phyloP scores from a whole-genome alignment of 202 grass and related monocot species.

The Eragrostis tef region DNA sequence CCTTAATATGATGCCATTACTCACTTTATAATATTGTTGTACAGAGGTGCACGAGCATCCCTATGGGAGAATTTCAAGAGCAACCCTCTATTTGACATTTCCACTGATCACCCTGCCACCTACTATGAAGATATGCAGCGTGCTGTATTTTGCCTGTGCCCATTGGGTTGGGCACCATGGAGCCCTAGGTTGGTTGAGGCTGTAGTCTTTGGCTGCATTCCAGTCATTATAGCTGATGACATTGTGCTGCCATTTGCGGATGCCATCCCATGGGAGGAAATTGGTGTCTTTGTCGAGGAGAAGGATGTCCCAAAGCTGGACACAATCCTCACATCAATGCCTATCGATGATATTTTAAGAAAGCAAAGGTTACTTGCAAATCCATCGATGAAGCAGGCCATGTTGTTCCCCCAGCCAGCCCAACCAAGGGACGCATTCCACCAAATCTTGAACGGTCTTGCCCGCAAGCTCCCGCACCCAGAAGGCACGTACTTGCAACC shows the following conservation, averaged over 20 bases:
- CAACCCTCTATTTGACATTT: conserved; percentile 95
- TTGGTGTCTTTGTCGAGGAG: conserved; percentile 86
- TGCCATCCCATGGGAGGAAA: conserved; percentile 99
- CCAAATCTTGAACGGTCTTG: conserved; percentile 94
- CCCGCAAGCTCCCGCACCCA: conserved; percentile 83
- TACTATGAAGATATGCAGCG: conserved; percentile 99
- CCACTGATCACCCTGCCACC: conserved; percentile 85
- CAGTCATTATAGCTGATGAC: conserved; percentile 93
- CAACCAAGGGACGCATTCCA: conserved; percentile 92
- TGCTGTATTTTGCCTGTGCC: conserved; percentile 90
- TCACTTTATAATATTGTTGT: conserved; percentile 35
- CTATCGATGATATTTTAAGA: conserved; percentile 84
- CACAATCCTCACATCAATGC: conserved; percentile 90
- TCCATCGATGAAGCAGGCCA: conserved; percentile 99
- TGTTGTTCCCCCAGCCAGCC: conserved; percentile 90
- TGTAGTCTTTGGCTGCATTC: conserved; percentile 97
- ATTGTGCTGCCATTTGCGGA: conserved; percentile 96
- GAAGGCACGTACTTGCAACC: conserved; percentile 72
- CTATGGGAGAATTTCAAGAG: conserved; percentile 99
- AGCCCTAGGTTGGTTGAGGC: conserved; percentile 94
- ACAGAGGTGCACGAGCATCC: conserved; percentile 84
- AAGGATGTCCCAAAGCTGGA: conserved; percentile 94
- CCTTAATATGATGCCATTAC: conserved; percentile 23
- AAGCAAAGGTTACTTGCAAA: conserved; percentile 96
- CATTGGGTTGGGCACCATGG: conserved; percentile 99